A percentile compares a stretch with the other conserved stretches of the same genome.
These are phyloP conservation scores for Cylindrotheca fusiformis DNA, from an alignment of 108 stramenopile genomes.

Conservation along the genomic window DNA sequence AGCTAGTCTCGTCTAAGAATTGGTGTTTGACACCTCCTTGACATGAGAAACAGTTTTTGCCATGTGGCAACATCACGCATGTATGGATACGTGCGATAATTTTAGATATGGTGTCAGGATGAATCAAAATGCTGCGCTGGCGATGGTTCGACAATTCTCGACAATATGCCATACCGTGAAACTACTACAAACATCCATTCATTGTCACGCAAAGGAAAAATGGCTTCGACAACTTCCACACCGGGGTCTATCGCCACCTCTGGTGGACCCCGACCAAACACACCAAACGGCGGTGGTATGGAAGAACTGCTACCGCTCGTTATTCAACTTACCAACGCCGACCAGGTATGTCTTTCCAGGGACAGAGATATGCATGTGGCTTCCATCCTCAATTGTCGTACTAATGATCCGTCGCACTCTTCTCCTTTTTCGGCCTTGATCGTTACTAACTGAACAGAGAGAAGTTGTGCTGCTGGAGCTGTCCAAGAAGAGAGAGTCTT, in stretches of 20 bases:
- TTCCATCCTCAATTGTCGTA: background rate
- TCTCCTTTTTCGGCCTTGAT: no score
- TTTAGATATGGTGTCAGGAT: no score
- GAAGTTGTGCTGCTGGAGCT: conserved; percentile 94
- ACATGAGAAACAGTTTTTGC: no score
- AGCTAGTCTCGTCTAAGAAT: background rate
- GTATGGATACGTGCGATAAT: no score
- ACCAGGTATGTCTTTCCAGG: conserved; percentile 53
- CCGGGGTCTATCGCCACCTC: conserved; percentile 15
- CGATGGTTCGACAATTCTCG: no score
- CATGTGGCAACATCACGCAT: no score
- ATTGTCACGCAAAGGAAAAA: no score
- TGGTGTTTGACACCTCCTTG: background rate
- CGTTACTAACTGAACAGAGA: no score
- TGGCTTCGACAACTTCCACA: conserved; percentile 28
- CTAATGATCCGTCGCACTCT: background rate
- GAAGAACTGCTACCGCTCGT: conserved; percentile 80
- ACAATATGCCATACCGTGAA: no score
- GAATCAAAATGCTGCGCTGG: no score
- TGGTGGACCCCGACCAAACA: conserved; percentile 10
- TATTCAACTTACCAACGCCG: conserved; percentile 69
- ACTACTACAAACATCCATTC: no score
- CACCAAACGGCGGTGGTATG: conserved; percentile 39
- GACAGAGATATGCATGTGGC: background rate
- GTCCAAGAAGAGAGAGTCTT: conserved; percentile 96